Evolutionary conservation across 2,329 filamentous ascomycete species (phyloP), one percentile per base, ranked within the genome.

Genomic region (Curvularia hawaiiensis): DNA sequence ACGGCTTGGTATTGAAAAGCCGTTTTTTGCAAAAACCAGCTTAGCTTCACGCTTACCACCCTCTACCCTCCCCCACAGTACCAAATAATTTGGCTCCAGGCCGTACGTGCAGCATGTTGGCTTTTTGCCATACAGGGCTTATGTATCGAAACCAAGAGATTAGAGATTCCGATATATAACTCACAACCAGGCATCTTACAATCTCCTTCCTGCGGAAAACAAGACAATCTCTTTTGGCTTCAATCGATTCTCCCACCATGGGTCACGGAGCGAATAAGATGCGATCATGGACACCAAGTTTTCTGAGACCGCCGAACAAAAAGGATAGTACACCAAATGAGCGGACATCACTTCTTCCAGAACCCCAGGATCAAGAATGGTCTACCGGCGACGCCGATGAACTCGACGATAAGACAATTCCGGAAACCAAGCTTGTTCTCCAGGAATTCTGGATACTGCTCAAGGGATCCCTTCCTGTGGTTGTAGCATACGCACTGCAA

Each of bases 401-500:
- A n/a, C 60, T 76, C 20, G 75, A 79, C 33, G 73, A 76, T 47
- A 75, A 70, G 10, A 59, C 70, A 14, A 59, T 59, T 9, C 71
- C 77, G 3, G 71, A 66, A 20, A 72, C 69, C 18, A 73, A 76
- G 50, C 74, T 79, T 24, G 66, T 84, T 14, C 63, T 82, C 4
- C 68, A 76, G 24, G 90, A 95, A 73, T 87, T 90, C 64, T 84
- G 84, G 79, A 77, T 91, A 7, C 79, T 95, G 1, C 76, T 90
- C 38, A 88, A 85, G 65, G 85, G 86, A 24, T 90, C 90, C 0
- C 74, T 91, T 0, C 91, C 91, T 0, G 89, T 96, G 3, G 92
- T 96, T 59, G 72, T 96, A 38, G 91, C 91, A 58, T 96, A 96
- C 75, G 89, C 89, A 9, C 81, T 96, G 5, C 92, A 96, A 60